Base-by-base conservation (phyloP, 2,329 filamentous ascomycete species). In the Podosphaera fusca region DNA sequence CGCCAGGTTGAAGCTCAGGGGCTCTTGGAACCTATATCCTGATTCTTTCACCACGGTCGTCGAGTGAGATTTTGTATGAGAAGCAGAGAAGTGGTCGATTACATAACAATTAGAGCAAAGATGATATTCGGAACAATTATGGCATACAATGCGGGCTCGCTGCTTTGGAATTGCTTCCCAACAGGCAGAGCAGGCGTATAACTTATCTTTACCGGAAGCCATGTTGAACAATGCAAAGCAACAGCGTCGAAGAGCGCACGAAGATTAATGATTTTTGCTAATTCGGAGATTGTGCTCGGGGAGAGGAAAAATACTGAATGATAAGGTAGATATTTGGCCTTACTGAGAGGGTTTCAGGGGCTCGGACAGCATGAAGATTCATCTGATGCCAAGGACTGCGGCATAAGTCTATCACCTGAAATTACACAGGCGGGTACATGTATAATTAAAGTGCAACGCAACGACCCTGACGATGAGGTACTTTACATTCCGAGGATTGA, bases 81-180 rank as follows among this genome's bases (percentile, higher is more conserved):
- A 58, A 40, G 35, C 55, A 7, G 29, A n/a, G 34, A 59, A 62
- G 9, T 61, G 50, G 34, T 63, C 60, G 9, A 63, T 61, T 10
- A 64, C 60, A 52, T 60, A 60, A 55, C 63, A 64, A 40, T 64
- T 63, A n/a, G 63, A 55, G 46, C 63, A 64, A 9, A 64, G 60
- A 40, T 64, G 58, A 50, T 61, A 62, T 31, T 61, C 51, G 5
- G 55, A 49, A 33, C 60, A 61, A 29, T 55, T 57, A 30, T 60
- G 57, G 54, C 60, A 61, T n/a, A 51, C 30, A n/a, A 61, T 47
- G 47, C 60, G 56, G 12, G 60, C 60, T 40, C 58, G 53, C 12
- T 59, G 36, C 1, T 42, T 49, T 29, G 50, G 58, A 21, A 61
- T 61, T 14, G 38, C 21, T 29, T 51, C 51, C n/a, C 33, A 49